phyloP scores from a whole-genome alignment of 208 protist genomes.

The Trichomonas vaginalis region DNA sequence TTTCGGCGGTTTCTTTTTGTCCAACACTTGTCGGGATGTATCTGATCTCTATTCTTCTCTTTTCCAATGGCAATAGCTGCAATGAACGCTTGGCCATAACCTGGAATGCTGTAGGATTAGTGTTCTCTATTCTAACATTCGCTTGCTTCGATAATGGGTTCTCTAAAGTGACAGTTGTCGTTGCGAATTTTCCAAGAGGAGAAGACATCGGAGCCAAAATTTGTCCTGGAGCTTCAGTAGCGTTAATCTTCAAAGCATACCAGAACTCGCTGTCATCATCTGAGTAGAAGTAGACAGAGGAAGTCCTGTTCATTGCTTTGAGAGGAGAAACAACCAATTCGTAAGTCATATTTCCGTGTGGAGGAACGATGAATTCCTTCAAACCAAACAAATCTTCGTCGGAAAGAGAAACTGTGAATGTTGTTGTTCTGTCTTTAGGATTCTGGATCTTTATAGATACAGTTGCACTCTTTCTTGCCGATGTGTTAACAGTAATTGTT shows the following conservation, averaged over 20 bases:
- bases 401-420: background rate
- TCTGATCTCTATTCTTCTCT: background rate
- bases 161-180: background rate
- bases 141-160: background rate
- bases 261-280: constrained; percentile 17
- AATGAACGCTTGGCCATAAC: background rate
- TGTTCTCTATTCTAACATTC: background rate
- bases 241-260: background rate
- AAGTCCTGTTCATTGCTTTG: background rate
- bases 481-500: background rate
- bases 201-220: background rate
- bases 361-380: background rate
- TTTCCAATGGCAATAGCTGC: background rate
- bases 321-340: background rate
- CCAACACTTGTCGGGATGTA: background rate
- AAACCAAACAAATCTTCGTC: background rate
- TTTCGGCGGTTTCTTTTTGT: background rate
- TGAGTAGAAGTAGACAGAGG: background rate
- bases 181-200: background rate
- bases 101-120: background rate
- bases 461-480: background rate
- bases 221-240: background rate
- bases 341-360: background rate
- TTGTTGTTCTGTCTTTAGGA: background rate
- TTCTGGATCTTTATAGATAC: background rate